These are phyloP conservation scores for Starmerella sp. DNA, from an alignment of 805 yeast species.

Conservation along the genomic window DNA sequence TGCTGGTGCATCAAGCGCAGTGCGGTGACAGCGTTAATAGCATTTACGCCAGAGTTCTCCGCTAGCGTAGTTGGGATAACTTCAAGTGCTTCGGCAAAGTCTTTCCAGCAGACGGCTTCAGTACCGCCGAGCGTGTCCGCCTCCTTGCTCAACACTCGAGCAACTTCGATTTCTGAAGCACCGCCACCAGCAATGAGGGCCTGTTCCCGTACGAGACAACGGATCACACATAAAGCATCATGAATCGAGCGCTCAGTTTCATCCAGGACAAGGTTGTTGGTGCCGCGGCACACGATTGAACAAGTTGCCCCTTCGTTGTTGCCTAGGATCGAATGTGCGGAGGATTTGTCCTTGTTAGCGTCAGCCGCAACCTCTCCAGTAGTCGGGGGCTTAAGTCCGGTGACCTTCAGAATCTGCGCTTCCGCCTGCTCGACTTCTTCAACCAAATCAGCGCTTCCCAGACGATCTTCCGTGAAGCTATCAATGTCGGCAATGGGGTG, in stretches of 20 bases:
- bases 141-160: constrained; percentile 62
- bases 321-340: constrained; percentile 30
- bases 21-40: constrained; percentile 84
- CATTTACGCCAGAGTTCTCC: constrained; percentile 88
- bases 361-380: constrained; percentile 27
- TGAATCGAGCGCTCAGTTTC: constrained; percentile 96
- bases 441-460: constrained; percentile 82
- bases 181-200: constrained; percentile 98
- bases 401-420: constrained; percentile 75
- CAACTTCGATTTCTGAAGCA: constrained; percentile 89
- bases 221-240: constrained; percentile 88
- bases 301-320: constrained; percentile 16
- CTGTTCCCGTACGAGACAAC: constrained; percentile 78
- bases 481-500: constrained; percentile 95
- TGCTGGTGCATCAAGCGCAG: constrained; percentile 79
- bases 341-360: constrained; percentile 32
- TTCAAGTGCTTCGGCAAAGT: constrained; percentile 83
- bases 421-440: constrained; percentile 88
- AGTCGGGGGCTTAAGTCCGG: constrained; percentile 50
- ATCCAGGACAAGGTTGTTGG: constrained; percentile 78
- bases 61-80: constrained; percentile 90
- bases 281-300: constrained; percentile 89
- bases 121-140: constrained; percentile 62
- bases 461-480: constrained; percentile 80
- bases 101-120: constrained; percentile 82